Evolutionary conservation across 2,329 filamentous ascomycete genomes (phyloP), one percentile per base, ranked within the genome.

Genomic region (Trichoderma semiorbis): DNA sequence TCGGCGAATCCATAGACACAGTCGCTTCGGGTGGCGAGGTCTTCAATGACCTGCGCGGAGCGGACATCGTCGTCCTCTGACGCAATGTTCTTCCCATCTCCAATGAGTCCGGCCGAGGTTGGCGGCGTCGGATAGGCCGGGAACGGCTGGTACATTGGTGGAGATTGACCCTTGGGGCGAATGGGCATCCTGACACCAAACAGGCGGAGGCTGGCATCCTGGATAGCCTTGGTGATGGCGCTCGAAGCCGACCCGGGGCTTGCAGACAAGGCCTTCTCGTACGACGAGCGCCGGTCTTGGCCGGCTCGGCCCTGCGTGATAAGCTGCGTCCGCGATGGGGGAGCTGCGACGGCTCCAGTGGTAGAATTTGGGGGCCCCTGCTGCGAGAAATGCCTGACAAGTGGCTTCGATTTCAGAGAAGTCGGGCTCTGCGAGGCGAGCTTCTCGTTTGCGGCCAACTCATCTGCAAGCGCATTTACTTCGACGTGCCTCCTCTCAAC

Each of bases 1-100:
- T 99, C 95, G 7, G 96, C 96, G 81, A 99, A 98, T 3, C 95
- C 95, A 80, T 95, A 99, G 3, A 99, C 95, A 60, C 98, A 96
- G 80, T 99, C 95, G 78, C 95, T 98, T 50, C 95, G 88, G 36
- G 94, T 96, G 2, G 96, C 96, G 74, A 93, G 92, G 76, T 98
- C 95, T 80, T 99, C 95, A 71, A 98, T 94, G 58, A 89, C 88
- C 77, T 94, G 92, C 3, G 95, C 90, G 53, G 93, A 90, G 74
- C 89, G 89, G 18, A 87, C 85, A 78, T 98, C 96, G 78, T 98
- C 95, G 74, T 98, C 94, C 21, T 76, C 79, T 24, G 90, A 83
- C 3, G 87, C 86, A 4, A 84, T 81, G 43, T 84, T 86, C 24
- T 87, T 85, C 12, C 87, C 88, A 69, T 91, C 90, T 47, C 93